phyloP scores from a whole-genome alignment of 805 yeast genomes.

The Ascoidea asiatica region DNA sequence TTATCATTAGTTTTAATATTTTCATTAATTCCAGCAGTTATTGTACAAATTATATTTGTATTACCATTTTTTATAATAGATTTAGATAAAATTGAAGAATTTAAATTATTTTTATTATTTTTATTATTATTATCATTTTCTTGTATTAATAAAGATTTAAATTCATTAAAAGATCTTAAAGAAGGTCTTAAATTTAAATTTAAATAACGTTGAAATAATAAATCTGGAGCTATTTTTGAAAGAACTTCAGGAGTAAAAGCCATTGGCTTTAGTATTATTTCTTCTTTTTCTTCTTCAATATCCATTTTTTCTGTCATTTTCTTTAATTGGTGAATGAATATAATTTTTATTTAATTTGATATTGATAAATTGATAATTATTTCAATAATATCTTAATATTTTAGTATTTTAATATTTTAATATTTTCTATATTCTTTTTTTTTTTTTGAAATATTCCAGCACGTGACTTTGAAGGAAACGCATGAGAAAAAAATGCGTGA shows the following conservation, averaged over 20 bases:
- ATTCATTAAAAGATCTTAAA: constrained; percentile 57
- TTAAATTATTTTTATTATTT: constrained; percentile 22
- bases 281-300: not conserved
- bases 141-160: constrained; percentile 42
- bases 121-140: constrained; percentile 22
- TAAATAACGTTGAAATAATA: constrained; percentile 68
- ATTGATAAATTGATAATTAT: no score
- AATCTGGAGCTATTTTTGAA: constrained; percentile 75
- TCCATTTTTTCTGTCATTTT: no score
- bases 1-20: constrained; percentile 28
- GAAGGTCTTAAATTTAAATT: constrained; percentile 68
- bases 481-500: no score
- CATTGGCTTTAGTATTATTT: constrained; percentile 24
- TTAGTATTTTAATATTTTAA: no score
- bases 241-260: constrained; percentile 72
- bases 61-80: constrained; percentile 56
- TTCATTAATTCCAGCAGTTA: constrained; percentile 56
- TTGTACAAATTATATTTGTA: constrained; percentile 60
- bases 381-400: no score
- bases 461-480: no score
- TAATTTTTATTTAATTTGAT: no score
- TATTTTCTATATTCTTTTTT: no score
- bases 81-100: constrained; percentile 40
- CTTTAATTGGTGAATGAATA: no score
- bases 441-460: no score